Evolutionary conservation across 345 rosid genomes (phyloP).

Genomic region (Punica granatum): DNA sequence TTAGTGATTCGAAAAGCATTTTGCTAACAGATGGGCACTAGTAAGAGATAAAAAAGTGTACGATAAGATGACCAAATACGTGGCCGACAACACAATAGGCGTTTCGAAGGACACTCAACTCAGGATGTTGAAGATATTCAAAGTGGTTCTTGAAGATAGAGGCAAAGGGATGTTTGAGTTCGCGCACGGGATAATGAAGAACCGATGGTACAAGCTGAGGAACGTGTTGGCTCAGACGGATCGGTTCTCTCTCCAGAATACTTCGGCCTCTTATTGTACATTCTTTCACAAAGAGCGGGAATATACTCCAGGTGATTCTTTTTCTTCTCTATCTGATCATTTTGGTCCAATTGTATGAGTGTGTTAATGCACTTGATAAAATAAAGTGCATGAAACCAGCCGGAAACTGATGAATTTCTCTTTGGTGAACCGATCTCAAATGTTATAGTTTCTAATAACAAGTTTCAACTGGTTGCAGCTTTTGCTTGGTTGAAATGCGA

Average conservation of each 20-base stretch:
- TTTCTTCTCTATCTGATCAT: too few species aligned
- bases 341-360: too few species aligned
- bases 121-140: conserved; percentile 39
- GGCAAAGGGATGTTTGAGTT: conserved; percentile 35
- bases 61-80: conserved; percentile 23
- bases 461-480: conserved; percentile 26
- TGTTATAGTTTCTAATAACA: neutral
- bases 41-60: conserved; percentile 47
- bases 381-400: too few species aligned
- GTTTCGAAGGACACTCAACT: conserved; percentile 54
- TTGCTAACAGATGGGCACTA: conserved; percentile 52
- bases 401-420: too few species aligned
- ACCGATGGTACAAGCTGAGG: conserved; percentile 33
- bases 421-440: too few species aligned
- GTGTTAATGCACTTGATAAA: too few species aligned
- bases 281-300: conserved; percentile 27
- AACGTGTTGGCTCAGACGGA: conserved; percentile 28
- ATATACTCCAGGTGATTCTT: conserved; percentile 22
- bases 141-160: conserved; percentile 25
- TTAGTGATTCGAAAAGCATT: too few species aligned
- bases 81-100: conserved; percentile 30
- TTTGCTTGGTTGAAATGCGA: conserved; percentile 71
- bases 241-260: conserved; percentile 40
- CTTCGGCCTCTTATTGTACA: conserved; percentile 32
- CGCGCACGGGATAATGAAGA: conserved; percentile 39